Conservation (phyloP, 2,329 filamentous ascomycete genomes). For the Penicillium sp. region DNA sequence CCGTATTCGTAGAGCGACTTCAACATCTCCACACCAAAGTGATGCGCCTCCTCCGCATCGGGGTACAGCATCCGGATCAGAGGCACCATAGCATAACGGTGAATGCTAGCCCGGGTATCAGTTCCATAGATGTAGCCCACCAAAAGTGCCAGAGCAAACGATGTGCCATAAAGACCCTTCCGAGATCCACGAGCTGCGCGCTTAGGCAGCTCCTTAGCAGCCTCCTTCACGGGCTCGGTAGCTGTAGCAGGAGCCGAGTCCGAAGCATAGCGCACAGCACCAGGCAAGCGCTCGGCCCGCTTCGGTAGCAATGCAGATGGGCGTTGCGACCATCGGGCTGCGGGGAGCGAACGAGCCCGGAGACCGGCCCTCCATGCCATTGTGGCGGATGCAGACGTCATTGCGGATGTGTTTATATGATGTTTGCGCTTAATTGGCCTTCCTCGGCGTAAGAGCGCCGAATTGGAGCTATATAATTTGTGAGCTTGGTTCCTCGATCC, state of each 20-base stretch:
- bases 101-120: slow-evolving; percentile 70
- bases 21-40: slow-evolving; percentile 70
- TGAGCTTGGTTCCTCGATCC: slow-evolving; percentile 5
- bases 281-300: slow-evolving; percentile 12
- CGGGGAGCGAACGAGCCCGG: slow-evolving; percentile 24
- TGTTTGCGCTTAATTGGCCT: slow-evolving; percentile 15
- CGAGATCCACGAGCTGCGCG: slow-evolving; percentile 30
- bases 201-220: slow-evolving; percentile 29
- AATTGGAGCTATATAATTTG: slow-evolving; percentile 14
- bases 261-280: slow-evolving; percentile 24
- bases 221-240: slow-evolving; percentile 17
- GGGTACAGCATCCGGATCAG: slow-evolving; percentile 43
- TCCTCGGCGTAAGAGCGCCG: slow-evolving; percentile 16
- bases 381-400: slow-evolving; percentile 24
- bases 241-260: slow-evolving; percentile 19
- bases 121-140: slow-evolving; percentile 68
- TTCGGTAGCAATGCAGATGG: slow-evolving; percentile 21
- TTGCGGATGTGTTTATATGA: slow-evolving; percentile 3
- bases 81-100: slow-evolving; percentile 64
- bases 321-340: slow-evolving; percentile 25
- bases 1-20: slow-evolving; percentile 72
- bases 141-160: slow-evolving; percentile 50
- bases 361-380: slow-evolving; percentile 30
- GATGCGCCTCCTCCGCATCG: slow-evolving; percentile 81
- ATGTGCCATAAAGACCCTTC: slow-evolving; percentile 47